Evolutionary conservation across 2,329 filamentous ascomycete species (phyloP), one percentile per base, ranked within the genome.

Genomic region (Fusarium nelsonii): DNA sequence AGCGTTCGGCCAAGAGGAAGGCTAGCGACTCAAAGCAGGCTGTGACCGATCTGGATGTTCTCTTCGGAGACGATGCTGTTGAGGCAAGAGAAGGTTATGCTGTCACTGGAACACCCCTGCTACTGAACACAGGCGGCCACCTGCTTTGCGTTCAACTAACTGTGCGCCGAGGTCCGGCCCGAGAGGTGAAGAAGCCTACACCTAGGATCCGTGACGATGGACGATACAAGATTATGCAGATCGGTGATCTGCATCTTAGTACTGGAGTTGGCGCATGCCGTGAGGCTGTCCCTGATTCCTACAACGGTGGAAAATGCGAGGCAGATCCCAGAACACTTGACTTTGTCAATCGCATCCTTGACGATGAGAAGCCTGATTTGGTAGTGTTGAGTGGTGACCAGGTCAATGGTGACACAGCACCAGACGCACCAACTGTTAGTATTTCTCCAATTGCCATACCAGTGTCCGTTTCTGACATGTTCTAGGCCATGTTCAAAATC

Each of bases 211-310:
- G 88, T 43, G 93, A 97, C 65, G 93, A 96, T 77, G 96, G 95
- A 32, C 93, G 91, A 73, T 98, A 98, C 84, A 98, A 98, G 83
- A 97, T 99, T 69, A 89, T 99, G 86, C 96, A 99, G 80, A 84
- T 97, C 57, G 92, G 94, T n/a, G 96, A 99, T 81, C 82, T 98
- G 65, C 96, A 99, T 79, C 82, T 99, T 58, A 95, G 93, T 75
- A 99, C 96, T 4, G 96, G 95, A 11, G 85, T 94, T 7, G 96
- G 96, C 11, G 81, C 81, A 44, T 99, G 96, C 76, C 89, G 96
- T 69, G 94, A 99, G 73, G 88, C 93, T n/a, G 85, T 95, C 70
- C 94, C 94, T 0, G 87, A 89, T 65, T 86, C 85, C 48, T 87
- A 88, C 70, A 88, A 93, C 53, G 90, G 90, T 7, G 92, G 91